phyloP scores from a whole-genome alignment of 352 stramenopile genomes.

The Pythium folliculosum region DNA sequence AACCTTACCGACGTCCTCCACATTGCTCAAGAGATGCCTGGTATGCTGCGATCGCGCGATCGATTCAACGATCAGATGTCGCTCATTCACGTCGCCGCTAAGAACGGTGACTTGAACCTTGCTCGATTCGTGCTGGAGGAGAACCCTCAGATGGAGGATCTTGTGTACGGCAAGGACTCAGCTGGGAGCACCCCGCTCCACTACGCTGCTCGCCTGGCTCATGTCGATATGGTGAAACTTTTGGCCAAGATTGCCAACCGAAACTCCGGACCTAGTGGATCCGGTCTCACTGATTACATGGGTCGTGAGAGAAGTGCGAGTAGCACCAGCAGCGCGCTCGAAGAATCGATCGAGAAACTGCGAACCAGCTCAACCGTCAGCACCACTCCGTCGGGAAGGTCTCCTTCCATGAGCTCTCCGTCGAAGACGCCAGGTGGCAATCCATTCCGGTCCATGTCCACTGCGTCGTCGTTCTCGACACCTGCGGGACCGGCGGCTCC shows the following conservation, averaged over 20 bases:
- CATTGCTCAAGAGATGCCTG: constrained; percentile 78
- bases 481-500: constrained; percentile 19
- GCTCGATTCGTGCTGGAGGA: constrained; percentile 83
- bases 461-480: constrained; percentile 30
- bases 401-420: constrained; percentile 18
- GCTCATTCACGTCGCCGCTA: constrained; percentile 86
- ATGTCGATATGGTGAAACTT: constrained; percentile 86
- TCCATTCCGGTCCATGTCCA: constrained; percentile 28
- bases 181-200: constrained; percentile 84
- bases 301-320: constrained; percentile 64
- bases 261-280: constrained; percentile 58
- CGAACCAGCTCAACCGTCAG: constrained; percentile 34
- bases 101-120: constrained; percentile 85
- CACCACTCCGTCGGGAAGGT: constrained; percentile 19
- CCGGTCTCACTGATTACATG: constrained; percentile 40
- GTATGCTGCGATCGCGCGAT: constrained; percentile 80
- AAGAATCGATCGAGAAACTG: constrained; percentile 55
- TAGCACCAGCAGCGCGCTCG: constrained; percentile 57
- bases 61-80: constrained; percentile 82
- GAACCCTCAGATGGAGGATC: constrained; percentile 79
- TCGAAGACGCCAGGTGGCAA: constrained; percentile 21
- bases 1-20: constrained; percentile 81
- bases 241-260: constrained; percentile 85
- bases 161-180: constrained; percentile 81
- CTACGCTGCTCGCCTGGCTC: constrained; percentile 71